Base-by-base conservation (phyloP, 169 alveolate species). In the Plasmodium gallinaceum region DNA sequence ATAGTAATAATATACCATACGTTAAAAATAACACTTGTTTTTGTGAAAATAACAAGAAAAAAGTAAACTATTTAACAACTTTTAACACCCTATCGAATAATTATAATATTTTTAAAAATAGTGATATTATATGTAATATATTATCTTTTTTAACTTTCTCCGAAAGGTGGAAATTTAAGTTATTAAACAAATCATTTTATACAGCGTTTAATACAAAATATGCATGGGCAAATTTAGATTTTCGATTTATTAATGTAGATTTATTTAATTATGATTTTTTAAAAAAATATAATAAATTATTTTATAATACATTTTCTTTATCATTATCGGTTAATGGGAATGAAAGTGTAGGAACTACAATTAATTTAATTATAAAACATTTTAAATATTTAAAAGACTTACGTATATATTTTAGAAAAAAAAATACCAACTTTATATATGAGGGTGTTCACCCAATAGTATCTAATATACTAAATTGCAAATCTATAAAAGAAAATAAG, bases 381-480 rank as follows among this genome's bases (percentile, higher is more conserved):
- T 80, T 80, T 58, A 52, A 57, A 16, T 32, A 70, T 1, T 39
- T 80, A 16, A 80, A 51, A 52, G 90, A 80, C 32, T 37, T 80
- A 0, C 68, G 90, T 12, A 8, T 80, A 43, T 80, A 80, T 45
- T 80, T 70, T 22, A 18, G 90, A 45, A 80, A 80, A 65, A 48
- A 80, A 68, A 51, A 80, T 60, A 39, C 70, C 5, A 80, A 51
- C 26, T 80, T 32, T 37, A 80, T 80, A n/a, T 80, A 66, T 52
- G 90, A 80, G 60, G 83, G 90, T 6, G 80, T 80, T 1, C 90
- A 80, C n/a, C 90, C 90, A 18, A 52, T 57, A 14, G 90, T 80
- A 10, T 58, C 90, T 0, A 80, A 26, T 54, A 12, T 80, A 1
- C 39, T 80, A 20, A 80, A 58, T 60, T 22, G 72, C 9, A 62